phyloP scores from a whole-genome alignment of 805 yeast genomes.

The Ogataea wickerhamii region DNA sequence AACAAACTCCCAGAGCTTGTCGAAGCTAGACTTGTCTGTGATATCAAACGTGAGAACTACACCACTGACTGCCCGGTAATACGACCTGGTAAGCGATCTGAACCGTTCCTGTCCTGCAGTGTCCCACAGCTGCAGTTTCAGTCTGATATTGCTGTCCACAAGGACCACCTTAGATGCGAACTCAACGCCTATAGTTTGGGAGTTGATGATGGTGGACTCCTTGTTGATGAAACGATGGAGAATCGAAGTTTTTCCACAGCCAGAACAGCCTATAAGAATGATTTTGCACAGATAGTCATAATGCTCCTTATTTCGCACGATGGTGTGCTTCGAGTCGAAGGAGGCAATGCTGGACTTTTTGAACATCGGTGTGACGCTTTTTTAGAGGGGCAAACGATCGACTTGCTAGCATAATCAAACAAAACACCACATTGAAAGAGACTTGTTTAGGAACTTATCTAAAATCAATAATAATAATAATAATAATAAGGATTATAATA shows the following conservation, averaged over 20 bases:
- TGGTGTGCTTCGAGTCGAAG: constrained; percentile 19
- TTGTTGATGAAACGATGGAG: constrained; percentile 33
- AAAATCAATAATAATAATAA: no score
- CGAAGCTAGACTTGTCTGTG: constrained; percentile 23
- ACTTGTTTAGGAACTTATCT: no score
- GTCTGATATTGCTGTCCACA: constrained; percentile 18
- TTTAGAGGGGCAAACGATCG: no score
- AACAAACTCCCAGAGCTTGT: constrained; percentile 29
- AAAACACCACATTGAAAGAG: no score
- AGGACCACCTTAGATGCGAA: constrained; percentile 33
- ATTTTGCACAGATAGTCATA: constrained; percentile 37
- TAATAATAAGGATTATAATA: background rate
- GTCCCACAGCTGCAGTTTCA: constrained; percentile 30
- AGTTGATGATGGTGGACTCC: constrained; percentile 26
- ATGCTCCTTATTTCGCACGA: constrained; percentile 15
- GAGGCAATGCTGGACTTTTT: constrained; percentile 18
- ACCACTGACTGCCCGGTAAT: constrained; percentile 38
- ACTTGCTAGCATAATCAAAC: no score
- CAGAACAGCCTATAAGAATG: constrained; percentile 14
- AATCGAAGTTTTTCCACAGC: constrained; percentile 29
- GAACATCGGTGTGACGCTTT: constrained; percentile 5
- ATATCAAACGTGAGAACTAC: constrained; percentile 36
- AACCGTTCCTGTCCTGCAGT: constrained; percentile 28
- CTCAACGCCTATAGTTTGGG: constrained; percentile 41
- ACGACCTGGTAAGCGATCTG: constrained; percentile 35